Base-by-base conservation (phyloP, 140 eudicot species). In the Flaveria floridana region DNA sequence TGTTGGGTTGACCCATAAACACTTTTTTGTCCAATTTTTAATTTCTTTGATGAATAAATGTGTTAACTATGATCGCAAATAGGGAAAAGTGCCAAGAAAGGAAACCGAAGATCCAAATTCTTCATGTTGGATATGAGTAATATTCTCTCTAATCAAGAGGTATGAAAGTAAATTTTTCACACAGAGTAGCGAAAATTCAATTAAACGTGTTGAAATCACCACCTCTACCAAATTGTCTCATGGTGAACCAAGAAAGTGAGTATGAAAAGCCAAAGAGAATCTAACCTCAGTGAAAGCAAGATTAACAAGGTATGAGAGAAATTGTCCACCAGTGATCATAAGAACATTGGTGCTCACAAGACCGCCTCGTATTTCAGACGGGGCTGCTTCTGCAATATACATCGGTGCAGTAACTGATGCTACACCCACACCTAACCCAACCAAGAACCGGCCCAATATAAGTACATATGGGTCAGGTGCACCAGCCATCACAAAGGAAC, bases 321-420 rank as follows among this genome's bases (percentile, higher is more conserved):
- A 94, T 58, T 94, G 99, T 85, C 99, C 99, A 68, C 89, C 91
- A 68, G 99, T 89, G 58, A 90, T 94, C 99, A 94, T 90, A 19
- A 88, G 99, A 74, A 90, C 99, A 41, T 94, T 94, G 23, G 97
- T 94, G 85, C 99, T 88, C 26, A 94, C 96, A 68, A 94, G 90
- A 52, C 99, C 92, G 37, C 99, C 99, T 61, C 97, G 85, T 59
- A 94, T 87, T 84, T 94, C 99, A 11, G 96, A 85, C 57, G 99
- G 99, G 44, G 97, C 77, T n/a, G 95, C 97, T 79, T 94, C 99
- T 28, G 99, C 97, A 76, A 94, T 94, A 81, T 94, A 94, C 81
- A 94, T 95, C 9, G 97, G 99, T 77, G 99, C 99, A 26, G 94
- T 86, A 66, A 94, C 97, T 16, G 99, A 94, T 14, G 99, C 99